Conservation (phyloP, 495 filamentous ascomycete genomes). For the Hyaloscypha bicolor region DNA sequence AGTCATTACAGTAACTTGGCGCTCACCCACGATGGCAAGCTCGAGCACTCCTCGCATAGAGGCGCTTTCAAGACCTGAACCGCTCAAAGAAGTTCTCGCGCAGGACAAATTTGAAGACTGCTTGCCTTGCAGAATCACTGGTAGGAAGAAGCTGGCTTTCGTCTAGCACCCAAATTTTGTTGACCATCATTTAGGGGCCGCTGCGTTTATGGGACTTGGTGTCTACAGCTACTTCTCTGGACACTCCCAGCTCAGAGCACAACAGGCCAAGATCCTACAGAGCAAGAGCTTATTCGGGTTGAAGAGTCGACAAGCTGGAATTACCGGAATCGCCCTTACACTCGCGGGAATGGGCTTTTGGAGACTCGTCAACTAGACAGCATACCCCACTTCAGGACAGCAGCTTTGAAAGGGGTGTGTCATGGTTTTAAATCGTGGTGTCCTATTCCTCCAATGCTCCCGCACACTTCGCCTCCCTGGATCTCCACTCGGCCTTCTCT, state of each 20-base stretch:
- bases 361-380: slow-evolving; percentile 32
- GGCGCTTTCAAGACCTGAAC: slow-evolving; percentile 22
- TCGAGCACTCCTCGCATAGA: not conserved
- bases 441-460: not conserved
- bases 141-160: slow-evolving; percentile 42
- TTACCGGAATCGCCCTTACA: slow-evolving; percentile 68
- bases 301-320: slow-evolving; percentile 67
- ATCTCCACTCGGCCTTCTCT: slow-evolving; percentile 22
- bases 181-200: slow-evolving; percentile 59
- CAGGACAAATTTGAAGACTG: slow-evolving; percentile 60
- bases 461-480: slow-evolving; percentile 1
- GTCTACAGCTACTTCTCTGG: slow-evolving; percentile 86
- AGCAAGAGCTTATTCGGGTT: slow-evolving; percentile 78
- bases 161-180: not conserved
- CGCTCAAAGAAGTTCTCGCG: slow-evolving; percentile 23
- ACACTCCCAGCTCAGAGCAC: slow-evolving; percentile 69
- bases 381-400: not conserved
- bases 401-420: not conserved
- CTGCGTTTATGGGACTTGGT: slow-evolving; percentile 87
- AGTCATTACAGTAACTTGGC: not conserved
- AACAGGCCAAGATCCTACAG: slow-evolving; percentile 67
- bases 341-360: slow-evolving; percentile 70
- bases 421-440: slow-evolving; percentile 2
- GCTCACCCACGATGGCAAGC: not conserved
- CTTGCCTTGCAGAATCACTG: slow-evolving; percentile 65